A percentile compares a stretch with the other conserved stretches of the same genome.
Conservation (phyloP, 257 asterid genomes). For the Cinchona pubescens region DNA sequence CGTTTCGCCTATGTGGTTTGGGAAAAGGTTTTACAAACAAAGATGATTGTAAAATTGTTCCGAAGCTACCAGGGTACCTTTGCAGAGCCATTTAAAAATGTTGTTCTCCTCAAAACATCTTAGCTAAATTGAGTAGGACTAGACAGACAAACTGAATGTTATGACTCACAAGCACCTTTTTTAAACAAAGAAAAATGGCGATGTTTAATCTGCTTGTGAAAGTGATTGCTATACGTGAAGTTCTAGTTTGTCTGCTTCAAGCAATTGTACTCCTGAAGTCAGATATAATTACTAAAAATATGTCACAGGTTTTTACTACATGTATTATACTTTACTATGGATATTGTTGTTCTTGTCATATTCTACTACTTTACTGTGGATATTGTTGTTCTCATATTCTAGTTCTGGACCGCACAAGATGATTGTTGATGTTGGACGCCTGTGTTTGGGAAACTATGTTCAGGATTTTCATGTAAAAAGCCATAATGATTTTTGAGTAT, state of each 20-base stretch:
- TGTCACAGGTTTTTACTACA: not conserved
- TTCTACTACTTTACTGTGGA: not conserved
- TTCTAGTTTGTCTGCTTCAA: not conserved
- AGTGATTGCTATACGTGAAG: not conserved
- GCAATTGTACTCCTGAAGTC: not conserved
- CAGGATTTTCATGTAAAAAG: too few relatives aligned
- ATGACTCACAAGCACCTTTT: not conserved
- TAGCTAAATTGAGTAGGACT: not conserved
- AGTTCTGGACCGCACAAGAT: too few relatives aligned
- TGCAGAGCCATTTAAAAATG: conserved; percentile 27
- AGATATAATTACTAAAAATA: not conserved
- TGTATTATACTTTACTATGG: not conserved
- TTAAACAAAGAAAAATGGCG: not conserved
- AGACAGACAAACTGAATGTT: not conserved
- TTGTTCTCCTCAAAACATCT: not conserved
- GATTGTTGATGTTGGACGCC: too few relatives aligned
- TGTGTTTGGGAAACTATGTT: too few relatives aligned
- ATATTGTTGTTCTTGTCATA: too few relatives aligned
- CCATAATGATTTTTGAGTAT: too few relatives aligned
- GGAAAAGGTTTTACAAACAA: conserved; percentile 21
- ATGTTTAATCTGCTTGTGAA: not conserved
- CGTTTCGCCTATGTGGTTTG: conserved; percentile 27
- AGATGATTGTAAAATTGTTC: conserved; percentile 14
- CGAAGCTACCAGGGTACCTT: conserved; percentile 15
- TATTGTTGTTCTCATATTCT: too few relatives aligned